Evolutionary conservation across 257 asterid genomes (phyloP).

Genomic region (Eustoma russellianum): DNA sequence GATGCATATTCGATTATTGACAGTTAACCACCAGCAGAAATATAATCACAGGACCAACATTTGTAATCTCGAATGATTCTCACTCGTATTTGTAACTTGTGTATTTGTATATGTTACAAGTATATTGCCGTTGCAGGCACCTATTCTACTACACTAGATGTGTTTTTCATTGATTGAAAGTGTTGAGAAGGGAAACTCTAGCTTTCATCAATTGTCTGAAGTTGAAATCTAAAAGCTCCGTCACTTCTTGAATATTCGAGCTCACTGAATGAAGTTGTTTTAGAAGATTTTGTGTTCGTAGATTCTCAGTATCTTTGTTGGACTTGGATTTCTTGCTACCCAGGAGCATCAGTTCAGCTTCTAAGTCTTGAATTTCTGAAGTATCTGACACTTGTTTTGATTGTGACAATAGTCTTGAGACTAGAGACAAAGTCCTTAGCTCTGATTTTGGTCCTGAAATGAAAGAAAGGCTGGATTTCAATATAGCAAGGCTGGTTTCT

Average conservation of each 20-base stretch:
- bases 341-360: slow-evolving; percentile 2
- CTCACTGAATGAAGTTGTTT: slow-evolving; percentile 13
- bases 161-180: slow-evolving; percentile 4
- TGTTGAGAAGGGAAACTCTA: slow-evolving; percentile 24
- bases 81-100: no score
- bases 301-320: not conserved
- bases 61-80: no score
- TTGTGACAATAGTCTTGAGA: slow-evolving; percentile 17
- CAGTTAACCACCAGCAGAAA: no score
- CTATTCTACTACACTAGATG: no score
- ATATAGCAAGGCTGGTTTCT: slow-evolving; percentile 5
- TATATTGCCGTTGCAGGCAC: no score
- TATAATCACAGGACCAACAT: no score
- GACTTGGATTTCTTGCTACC: not conserved
- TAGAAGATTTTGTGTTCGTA: slow-evolving; percentile 4
- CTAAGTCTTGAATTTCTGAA: not conserved
- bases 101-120: no score
- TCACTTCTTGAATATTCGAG: slow-evolving; percentile 15
- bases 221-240: slow-evolving; percentile 9
- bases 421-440: slow-evolving; percentile 16
- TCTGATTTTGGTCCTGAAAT: not conserved
- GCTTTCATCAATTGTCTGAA: slow-evolving; percentile 20
- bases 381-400: no score
- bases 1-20: no score
- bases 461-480: slow-evolving; percentile 12